These are phyloP conservation scores for Saccharomycopsis fibuligera DNA, from an alignment of 805 yeast species.

Conservation along the genomic window DNA sequence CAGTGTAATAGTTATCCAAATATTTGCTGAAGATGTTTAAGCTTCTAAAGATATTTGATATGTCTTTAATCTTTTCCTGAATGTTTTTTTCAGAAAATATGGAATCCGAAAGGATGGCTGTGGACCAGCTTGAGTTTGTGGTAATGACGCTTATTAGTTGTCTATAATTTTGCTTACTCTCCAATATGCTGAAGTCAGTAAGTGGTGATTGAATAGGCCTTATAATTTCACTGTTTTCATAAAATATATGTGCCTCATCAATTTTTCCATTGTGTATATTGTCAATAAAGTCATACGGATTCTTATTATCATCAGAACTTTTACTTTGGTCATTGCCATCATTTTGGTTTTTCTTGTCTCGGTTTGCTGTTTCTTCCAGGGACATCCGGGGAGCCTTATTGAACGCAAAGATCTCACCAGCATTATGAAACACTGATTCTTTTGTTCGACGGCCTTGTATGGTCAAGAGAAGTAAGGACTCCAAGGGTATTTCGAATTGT, in stretches of 20 bases:
- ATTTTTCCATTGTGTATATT: background rate
- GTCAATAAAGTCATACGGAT: conserved; percentile 10
- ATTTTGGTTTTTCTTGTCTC: background rate
- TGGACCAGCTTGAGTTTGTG: conserved; percentile 44
- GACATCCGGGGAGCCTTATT: conserved; percentile 1
- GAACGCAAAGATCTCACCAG: conserved; percentile 15
- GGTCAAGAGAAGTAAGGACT: conserved; percentile 11
- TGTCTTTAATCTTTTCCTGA: conserved; percentile 29
- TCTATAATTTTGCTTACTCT: conserved; percentile 15
- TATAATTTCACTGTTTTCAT: conserved; percentile 20
- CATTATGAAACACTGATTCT: conserved; percentile 11
- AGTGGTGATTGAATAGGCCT: conserved; percentile 35
- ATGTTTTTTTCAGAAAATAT: conserved; percentile 29
- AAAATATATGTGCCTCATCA: background rate
- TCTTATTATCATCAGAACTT: background rate
- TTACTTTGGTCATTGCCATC: background rate
- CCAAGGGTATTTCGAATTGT: conserved; percentile 15
- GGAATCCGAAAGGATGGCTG: conserved; percentile 39
- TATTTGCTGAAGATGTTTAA: conserved; percentile 44
- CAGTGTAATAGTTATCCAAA: conserved; percentile 40
- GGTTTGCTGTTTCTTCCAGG: too few relatives aligned
- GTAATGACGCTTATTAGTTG: conserved; percentile 6
- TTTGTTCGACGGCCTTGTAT: conserved; percentile 8
- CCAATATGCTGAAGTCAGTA: conserved; percentile 25
- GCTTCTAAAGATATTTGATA: conserved; percentile 39